Evolutionary conservation across 768 basidiomycete genomes (phyloP).

Genomic region (Auricularia auricula-judae): DNA sequence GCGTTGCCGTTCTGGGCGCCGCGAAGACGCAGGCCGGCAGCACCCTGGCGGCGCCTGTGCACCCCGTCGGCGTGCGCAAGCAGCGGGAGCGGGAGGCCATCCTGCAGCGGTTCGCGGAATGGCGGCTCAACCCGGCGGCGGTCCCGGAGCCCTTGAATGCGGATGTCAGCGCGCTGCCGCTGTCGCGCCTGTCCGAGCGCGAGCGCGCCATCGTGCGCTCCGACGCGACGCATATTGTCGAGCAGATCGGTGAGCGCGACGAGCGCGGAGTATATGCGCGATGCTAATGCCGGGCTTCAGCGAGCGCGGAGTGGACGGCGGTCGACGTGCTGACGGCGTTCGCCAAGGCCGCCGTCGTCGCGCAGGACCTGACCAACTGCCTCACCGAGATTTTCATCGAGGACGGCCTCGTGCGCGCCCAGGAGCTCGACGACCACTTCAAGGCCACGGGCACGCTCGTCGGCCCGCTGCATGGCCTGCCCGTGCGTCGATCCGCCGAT

Average conservation of each 20-base stretch:
- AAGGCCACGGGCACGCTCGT: constrained; percentile 34
- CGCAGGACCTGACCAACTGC: constrained; percentile 19
- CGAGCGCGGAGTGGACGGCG: constrained; percentile 16
- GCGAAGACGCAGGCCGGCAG: no score
- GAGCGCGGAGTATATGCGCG: not conserved
- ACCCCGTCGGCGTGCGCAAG: not conserved
- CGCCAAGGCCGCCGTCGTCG: constrained; percentile 25
- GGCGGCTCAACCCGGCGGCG: constrained; percentile 10
- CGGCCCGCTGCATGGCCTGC: constrained; percentile 42
- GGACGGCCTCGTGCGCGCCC: constrained; percentile 36
- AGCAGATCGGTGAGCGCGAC: constrained; percentile 18
- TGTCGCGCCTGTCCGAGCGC: constrained; percentile 17
- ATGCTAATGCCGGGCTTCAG: not conserved
- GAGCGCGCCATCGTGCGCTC: constrained; percentile 23
- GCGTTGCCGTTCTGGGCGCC: no score
- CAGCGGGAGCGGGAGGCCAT: constrained; percentile 16
- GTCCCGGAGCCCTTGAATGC: constrained; percentile 3
- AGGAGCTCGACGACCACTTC: constrained; percentile 37
- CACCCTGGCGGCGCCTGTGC: not conserved
- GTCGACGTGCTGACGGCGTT: constrained; percentile 28
- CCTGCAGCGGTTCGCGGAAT: constrained; percentile 15
- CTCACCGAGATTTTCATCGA: constrained; percentile 40
- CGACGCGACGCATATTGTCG: constrained; percentile 25
- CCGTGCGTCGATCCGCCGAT: constrained; percentile 15
- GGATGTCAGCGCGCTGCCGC: constrained; percentile 20